Conservation (phyloP, 305 asterid genomes). For the Fraxinus sp. region DNA sequence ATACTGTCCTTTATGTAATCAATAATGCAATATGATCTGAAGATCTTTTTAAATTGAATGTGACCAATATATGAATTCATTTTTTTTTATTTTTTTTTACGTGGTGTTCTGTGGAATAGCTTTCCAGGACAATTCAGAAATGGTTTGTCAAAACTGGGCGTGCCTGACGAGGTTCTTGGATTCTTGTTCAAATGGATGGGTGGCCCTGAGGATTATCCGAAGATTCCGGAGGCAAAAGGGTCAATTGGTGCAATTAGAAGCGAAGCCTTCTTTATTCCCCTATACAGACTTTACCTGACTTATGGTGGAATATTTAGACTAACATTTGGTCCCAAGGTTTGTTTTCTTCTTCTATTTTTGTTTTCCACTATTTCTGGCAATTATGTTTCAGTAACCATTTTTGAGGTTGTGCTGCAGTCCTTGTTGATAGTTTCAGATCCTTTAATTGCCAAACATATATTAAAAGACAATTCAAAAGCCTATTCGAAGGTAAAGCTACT, state of each 20-base stretch:
- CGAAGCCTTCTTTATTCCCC: conserved; percentile 88
- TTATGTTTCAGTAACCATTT: conserved; percentile 20
- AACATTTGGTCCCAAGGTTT: conserved; percentile 91
- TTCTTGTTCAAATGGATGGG: conserved; percentile 50
- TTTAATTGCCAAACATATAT: conserved; percentile 75
- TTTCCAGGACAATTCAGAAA: conserved; percentile 53
- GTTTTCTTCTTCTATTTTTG: conserved; percentile 22
- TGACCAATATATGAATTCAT: not conserved
- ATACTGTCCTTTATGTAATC: not conserved
- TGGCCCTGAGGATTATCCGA: conserved; percentile 43
- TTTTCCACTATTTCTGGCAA: not conserved
- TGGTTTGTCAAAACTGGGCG: conserved; percentile 65
- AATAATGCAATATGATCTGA: not conserved
- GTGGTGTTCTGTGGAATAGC: conserved; percentile 35
- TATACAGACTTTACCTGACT: conserved; percentile 75
- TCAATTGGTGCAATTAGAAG: conserved; percentile 52
- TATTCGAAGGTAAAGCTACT: conserved; percentile 73
- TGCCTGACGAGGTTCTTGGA: conserved; percentile 60
- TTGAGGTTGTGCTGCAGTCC: conserved; percentile 58
- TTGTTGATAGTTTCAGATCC: conserved; percentile 93
- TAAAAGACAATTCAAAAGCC: conserved; percentile 79
- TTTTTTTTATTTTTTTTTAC: not conserved
- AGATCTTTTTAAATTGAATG: not conserved
- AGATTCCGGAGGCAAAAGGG: conserved; percentile 90
- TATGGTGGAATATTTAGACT: conserved; percentile 95